These are phyloP conservation scores for Candida taoyuanica DNA, from an alignment of 805 yeast genomes.

Conservation along the genomic window DNA sequence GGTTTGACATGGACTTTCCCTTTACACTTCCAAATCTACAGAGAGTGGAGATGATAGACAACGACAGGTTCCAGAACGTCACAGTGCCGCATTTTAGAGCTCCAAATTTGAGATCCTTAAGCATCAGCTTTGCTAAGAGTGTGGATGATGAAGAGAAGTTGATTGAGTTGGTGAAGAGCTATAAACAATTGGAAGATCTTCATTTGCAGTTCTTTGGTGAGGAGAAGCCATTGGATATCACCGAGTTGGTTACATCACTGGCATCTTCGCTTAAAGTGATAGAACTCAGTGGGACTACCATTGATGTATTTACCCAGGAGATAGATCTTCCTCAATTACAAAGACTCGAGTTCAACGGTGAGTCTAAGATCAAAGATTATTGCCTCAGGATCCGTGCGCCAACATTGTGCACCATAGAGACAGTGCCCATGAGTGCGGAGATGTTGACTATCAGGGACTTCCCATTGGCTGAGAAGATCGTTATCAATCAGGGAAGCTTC, in stretches of 20 bases:
- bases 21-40: neutral
- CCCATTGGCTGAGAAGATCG: neutral
- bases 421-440: neutral
- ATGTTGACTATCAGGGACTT: neutral
- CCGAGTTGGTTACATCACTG: neutral
- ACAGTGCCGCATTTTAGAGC: neutral
- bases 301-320: neutral
- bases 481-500: neutral
- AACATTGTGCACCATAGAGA: neutral
- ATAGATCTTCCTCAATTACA: neutral
- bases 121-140: neutral
- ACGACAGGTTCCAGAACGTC: neutral
- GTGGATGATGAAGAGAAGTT: neutral
- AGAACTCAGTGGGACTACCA: neutral
- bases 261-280: neutral
- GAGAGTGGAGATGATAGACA: neutral
- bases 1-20: neutral
- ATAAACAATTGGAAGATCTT: neutral
- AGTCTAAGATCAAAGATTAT: neutral
- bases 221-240: neutral
- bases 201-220: neutral
- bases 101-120: neutral
- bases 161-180: neutral
- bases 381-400: neutral
- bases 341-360: neutral